Conservation (phyloP, 192 early-diverging fungal genomes). For the Phycomyces blakesleeanus region DNA sequence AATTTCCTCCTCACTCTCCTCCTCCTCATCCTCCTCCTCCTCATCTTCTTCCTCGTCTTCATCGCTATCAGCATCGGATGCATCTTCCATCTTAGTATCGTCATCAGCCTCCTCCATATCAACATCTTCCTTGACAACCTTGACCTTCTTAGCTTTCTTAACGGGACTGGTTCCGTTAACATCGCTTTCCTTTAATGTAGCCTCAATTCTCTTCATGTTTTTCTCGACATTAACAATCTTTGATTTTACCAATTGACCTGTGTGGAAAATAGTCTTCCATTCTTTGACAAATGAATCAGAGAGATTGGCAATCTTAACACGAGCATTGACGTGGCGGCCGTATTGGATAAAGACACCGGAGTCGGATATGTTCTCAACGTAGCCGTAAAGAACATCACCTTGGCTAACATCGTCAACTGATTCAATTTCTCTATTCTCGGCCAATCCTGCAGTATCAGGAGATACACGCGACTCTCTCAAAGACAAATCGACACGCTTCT, state of each 20-base stretch:
- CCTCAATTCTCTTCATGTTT: conserved; percentile 58
- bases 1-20: conserved; percentile 26
- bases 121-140: conserved; percentile 36
- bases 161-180: conserved; percentile 34
- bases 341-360: conserved; percentile 73
- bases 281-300: conserved; percentile 86
- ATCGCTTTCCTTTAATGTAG: conserved; percentile 65
- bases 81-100: conserved; percentile 17
- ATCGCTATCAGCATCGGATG: conserved; percentile 36
- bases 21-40: conserved; percentile 19
- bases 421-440: conserved; percentile 49
- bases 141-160: conserved; percentile 35
- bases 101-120: conserved; percentile 30
- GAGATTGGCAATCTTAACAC: conserved; percentile 83
- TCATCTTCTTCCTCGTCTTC: conserved; percentile 24
- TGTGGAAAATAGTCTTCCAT: conserved; percentile 66
- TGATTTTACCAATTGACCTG: conserved; percentile 76
- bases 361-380: conserved; percentile 67
- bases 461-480: conserved; percentile 53
- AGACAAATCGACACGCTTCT: conserved; percentile 62
- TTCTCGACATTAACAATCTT: conserved; percentile 60
- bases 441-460: conserved; percentile 29
- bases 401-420: conserved; percentile 50
- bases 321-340: conserved; percentile 56
- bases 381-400: conserved; percentile 70